Evolutionary conservation across 2,329 filamentous ascomycete genomes (phyloP).

Genomic region (Botrytis deweyae): DNA sequence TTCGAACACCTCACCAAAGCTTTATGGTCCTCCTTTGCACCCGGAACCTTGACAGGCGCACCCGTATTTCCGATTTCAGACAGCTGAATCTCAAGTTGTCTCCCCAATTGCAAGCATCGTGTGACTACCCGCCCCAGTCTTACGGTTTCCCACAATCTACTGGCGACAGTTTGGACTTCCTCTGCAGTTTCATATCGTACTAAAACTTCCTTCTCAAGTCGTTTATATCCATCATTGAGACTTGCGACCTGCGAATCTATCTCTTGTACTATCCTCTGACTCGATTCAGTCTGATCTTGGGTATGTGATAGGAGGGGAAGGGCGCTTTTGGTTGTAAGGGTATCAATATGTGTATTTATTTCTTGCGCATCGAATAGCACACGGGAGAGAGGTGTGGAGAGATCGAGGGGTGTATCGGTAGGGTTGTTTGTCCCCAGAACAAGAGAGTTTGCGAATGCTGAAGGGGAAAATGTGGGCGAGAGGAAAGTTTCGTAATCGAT

Average conservation of each 20-base stretch:
- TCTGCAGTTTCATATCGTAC: slow-evolving; percentile 84
- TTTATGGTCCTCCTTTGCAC: slow-evolving; percentile 62
- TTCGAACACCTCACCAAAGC: slow-evolving; percentile 80
- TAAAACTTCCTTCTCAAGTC: slow-evolving; percentile 82
- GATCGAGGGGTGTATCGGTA: slow-evolving; percentile 84
- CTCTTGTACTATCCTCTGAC: slow-evolving; percentile 68
- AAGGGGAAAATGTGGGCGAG: slow-evolving; percentile 75
- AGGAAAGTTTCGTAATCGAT: slow-evolving; percentile 95
- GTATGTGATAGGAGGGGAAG: slow-evolving; percentile 79
- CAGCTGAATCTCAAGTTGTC: slow-evolving; percentile 85
- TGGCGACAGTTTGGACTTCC: slow-evolving; percentile 73
- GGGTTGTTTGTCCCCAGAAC: slow-evolving; percentile 90
- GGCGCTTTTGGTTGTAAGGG: slow-evolving; percentile 80
- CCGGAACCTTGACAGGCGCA: slow-evolving; percentile 40
- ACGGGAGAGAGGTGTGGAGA: slow-evolving; percentile 88
- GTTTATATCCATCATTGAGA: slow-evolving; percentile 80
- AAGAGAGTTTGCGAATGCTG: slow-evolving; percentile 82
- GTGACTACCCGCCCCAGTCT: slow-evolving; percentile 73
- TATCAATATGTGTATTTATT: slow-evolving; percentile 93
- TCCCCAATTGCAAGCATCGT: slow-evolving; percentile 75
- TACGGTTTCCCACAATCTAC: slow-evolving; percentile 77
- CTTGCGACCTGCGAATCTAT: slow-evolving; percentile 78
- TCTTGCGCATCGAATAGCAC: slow-evolving; percentile 97
- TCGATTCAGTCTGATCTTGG: slow-evolving; percentile 69
- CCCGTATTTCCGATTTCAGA: slow-evolving; percentile 55